phyloP scores from a whole-genome alignment of 176 grass and related monocot species.

The Oryza glaberrima region DNA sequence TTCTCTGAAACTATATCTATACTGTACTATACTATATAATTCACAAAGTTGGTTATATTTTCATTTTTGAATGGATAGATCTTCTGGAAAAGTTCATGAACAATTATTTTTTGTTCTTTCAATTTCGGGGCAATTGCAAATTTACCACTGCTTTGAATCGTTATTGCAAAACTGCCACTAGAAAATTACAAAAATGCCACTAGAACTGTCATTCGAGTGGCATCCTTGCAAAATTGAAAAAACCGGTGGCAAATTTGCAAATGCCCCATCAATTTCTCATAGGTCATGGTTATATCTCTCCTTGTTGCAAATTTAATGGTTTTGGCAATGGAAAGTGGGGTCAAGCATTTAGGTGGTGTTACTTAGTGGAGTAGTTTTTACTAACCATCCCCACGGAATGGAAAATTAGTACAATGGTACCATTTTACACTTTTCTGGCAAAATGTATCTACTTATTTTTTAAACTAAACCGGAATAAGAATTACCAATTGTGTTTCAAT shows the following conservation, averaged over 20 bases:
- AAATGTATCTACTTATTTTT: too few relatives aligned
- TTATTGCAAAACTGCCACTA: too few relatives aligned
- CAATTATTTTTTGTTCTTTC: neutral
- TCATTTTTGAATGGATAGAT: neutral
- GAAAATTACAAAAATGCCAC: too few relatives aligned
- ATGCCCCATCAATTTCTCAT: neutral
- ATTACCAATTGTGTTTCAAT: too few relatives aligned
- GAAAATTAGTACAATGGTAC: neutral
- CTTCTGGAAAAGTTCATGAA: neutral
- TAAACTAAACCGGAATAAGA: too few relatives aligned
- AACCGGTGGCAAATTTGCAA: too few relatives aligned
- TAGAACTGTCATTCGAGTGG: too few relatives aligned
- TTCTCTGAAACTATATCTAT: neutral
- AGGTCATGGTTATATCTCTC: neutral
- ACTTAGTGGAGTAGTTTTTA: neutral
- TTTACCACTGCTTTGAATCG: too few relatives aligned
- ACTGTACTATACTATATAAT: neutral
- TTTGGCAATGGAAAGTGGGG: neutral
- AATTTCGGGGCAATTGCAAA: neutral
- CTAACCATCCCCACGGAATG: neutral
- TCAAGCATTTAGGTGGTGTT: too few relatives aligned
- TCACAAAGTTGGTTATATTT: neutral
- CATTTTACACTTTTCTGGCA: neutral
- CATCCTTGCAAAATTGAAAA: too few relatives aligned
- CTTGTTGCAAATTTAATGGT: neutral